These are phyloP conservation scores for Talinum fruticosum DNA, from an alignment of 148 eudicot species.

Conservation along the genomic window DNA sequence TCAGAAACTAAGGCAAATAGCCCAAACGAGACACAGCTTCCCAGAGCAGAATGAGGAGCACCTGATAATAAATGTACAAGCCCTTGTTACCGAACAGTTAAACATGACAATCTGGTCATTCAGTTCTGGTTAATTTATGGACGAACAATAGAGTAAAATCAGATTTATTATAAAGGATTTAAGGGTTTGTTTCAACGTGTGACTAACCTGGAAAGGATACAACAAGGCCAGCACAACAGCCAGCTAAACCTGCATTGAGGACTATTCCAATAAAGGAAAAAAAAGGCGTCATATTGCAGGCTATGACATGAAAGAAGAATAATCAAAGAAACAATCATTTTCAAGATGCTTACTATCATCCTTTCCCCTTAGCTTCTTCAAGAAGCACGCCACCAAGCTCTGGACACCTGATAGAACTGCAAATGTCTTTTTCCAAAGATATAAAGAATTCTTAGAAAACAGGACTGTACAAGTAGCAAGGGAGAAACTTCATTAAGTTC, in stretches of 20 bases:
- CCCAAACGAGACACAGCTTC: slow-evolving; percentile 80
- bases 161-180: too few species aligned
- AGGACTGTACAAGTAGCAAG: neutral
- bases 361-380: slow-evolving; percentile 85
- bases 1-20: slow-evolving; percentile 71
- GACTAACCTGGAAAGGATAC: slow-evolving; percentile 73
- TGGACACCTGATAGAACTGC: slow-evolving; percentile 82
- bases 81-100: neutral
- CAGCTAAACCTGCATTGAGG: slow-evolving; percentile 89
- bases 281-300: neutral
- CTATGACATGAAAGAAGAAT: neutral
- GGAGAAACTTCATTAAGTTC: neutral
- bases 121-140: neutral
- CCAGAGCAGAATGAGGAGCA: slow-evolving; percentile 70
- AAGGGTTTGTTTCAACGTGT: neutral
- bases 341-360: slow-evolving; percentile 61
- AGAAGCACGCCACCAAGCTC: slow-evolving; percentile 72
- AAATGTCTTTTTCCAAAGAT: slow-evolving; percentile 58
- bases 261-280: slow-evolving; percentile 34
- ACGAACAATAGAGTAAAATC: neutral
- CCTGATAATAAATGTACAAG: slow-evolving; percentile 37
- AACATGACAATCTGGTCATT: neutral
- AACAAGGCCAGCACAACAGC: slow-evolving; percentile 93
- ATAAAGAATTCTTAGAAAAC: neutral
- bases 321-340: neutral